Evolutionary conservation across 176 grass and related monocot genomes (phyloP), one percentile per base, ranked within the genome.

Genomic region (Cenchrus purpureus): DNA sequence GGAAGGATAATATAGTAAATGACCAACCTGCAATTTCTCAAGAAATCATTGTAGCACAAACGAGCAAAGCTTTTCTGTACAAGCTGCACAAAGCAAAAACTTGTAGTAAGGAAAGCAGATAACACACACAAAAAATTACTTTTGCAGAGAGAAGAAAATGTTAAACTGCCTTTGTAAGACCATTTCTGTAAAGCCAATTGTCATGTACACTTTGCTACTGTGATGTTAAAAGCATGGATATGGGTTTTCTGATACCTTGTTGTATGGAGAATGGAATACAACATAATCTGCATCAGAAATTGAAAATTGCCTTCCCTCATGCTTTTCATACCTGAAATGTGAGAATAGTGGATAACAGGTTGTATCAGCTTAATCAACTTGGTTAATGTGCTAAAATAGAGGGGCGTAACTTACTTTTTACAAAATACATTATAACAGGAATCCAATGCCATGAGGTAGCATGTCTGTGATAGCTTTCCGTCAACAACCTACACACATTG

Each of bases 181-280:
- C 22, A 12, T 49, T 7, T 16, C 77, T 7, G 4, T 37, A 49
- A 65, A 34, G 62, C 46, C 48, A 80, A 5, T 29, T 34, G 22
- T 65, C 22, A 65, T 1, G 57, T 78, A 20, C 42, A 59, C 29
- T 17, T 20, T 42, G 48, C 19, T 55, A 53, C 78, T 19, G 50
- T 69, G 51, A 69, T 15, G 7, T 37, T 53, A 82, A 44, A 73
- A 74, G 7, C n/a, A 19, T 28, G 31, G 12, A 37, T 31, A 25
- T 20, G 7, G 49, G 5, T 16, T 51, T 53, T 55, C 1, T n/a
- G 12, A 61, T 88, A 96, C 97, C 90, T 99, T 99, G 60, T 99
- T 99, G 61, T 99, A 99, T 63, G 97, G 97, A 90, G 97, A 99
- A 95, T 99, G 97, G 76, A 99, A 99, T 48, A 96, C 94, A 19